Conservation (phyloP, 1,284 basidiomycete species). For the Tilletia horrida region DNA sequence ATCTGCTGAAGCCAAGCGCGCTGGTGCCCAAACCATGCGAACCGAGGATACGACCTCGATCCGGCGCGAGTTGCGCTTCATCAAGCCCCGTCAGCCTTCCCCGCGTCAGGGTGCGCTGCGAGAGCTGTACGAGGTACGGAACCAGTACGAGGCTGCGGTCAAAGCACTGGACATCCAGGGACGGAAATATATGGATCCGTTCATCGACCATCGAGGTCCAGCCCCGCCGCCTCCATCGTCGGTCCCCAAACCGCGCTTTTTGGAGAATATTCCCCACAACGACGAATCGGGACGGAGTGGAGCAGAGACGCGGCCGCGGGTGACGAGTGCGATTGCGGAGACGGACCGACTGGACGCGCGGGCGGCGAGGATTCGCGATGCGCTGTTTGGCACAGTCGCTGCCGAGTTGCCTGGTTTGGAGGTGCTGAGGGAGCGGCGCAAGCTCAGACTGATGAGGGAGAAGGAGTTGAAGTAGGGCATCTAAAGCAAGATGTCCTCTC, state of each 20-base stretch:
- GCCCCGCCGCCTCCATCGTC: background rate
- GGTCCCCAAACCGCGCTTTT: no score
- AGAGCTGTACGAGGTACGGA: background rate
- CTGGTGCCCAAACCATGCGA: no score
- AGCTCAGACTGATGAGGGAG: background rate
- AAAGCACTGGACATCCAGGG: no score
- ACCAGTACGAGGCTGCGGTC: no score
- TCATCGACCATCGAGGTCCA: background rate
- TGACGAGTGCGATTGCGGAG: background rate
- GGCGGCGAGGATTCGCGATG: slow-evolving; percentile 48
- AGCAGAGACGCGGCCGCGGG: background rate
- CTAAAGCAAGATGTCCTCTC: no score
- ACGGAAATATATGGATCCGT: background rate
- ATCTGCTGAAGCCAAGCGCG: no score
- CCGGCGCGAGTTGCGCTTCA: no score
- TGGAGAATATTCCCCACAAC: background rate
- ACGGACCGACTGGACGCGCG: slow-evolving; percentile 23
- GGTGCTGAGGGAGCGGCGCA: slow-evolving; percentile 39
- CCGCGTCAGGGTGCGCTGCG: background rate
- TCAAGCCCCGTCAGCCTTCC: no score
- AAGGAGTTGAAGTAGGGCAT: background rate
- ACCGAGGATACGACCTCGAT: no score
- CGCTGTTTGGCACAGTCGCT: slow-evolving; percentile 52
- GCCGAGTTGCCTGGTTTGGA: slow-evolving; percentile 51
- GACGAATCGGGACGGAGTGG: background rate